A percentile compares a stretch with the other conserved stretches of the same genome.
Conservation (phyloP, 1,139 yeast species). For the Diutina ranongensis region DNA sequence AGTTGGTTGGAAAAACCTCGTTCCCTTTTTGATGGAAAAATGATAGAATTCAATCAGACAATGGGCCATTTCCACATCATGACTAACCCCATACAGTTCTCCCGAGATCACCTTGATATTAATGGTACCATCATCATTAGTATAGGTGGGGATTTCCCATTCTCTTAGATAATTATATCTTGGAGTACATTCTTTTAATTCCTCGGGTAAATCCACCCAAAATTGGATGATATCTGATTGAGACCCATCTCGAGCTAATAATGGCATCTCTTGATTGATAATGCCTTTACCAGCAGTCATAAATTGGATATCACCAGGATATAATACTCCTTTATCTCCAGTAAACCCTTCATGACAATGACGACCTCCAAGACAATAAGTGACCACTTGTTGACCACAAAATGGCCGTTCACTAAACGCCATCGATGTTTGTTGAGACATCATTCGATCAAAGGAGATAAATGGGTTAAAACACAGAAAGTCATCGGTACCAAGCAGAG, state of each 20-base stretch:
- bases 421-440: slow-evolving; percentile 22
- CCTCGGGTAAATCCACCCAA: slow-evolving; percentile 82
- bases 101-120: slow-evolving; percentile 71
- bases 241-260: slow-evolving; percentile 42
- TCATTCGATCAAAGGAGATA: slow-evolving; percentile 72
- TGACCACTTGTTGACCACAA: slow-evolving; percentile 82
- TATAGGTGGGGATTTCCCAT: slow-evolving; percentile 47
- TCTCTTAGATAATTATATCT: slow-evolving; percentile 69
- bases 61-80: slow-evolving; percentile 66
- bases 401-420: slow-evolving; percentile 94
- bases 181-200: slow-evolving; percentile 59
- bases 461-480: slow-evolving; percentile 75
- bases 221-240: slow-evolving; percentile 67
- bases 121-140: slow-evolving; percentile 42
- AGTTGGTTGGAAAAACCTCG: slow-evolving; percentile 48
- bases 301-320: slow-evolving; percentile 82
- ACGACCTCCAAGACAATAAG: slow-evolving; percentile 61
- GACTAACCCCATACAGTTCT: slow-evolving; percentile 59
- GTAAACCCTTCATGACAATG: slow-evolving; percentile 90
- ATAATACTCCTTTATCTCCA: slow-evolving; percentile 66
- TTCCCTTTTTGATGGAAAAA: slow-evolving; percentile 56
- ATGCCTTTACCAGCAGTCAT: slow-evolving; percentile 93
- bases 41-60: slow-evolving; percentile 77
- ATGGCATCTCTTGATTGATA: slow-evolving; percentile 80
- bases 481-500: slow-evolving; percentile 63